Percentiles rank a stretch among this genome's conserved stretches.
Evolutionary conservation across 2,329 filamentous ascomycete genomes (phyloP).

Genomic region (Chrysosporium keratinophilum): DNA sequence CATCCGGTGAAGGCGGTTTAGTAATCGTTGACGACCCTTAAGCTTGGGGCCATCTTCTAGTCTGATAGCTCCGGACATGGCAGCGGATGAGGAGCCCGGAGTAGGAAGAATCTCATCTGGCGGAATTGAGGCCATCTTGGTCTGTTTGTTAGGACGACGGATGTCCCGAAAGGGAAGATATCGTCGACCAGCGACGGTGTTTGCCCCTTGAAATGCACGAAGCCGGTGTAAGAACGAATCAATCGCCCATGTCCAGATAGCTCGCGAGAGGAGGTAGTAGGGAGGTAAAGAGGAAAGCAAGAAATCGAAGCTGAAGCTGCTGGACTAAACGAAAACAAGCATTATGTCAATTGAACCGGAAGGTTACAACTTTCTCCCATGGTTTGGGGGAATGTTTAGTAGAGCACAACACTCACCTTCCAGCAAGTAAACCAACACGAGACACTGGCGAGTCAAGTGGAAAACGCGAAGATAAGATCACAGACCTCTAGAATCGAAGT

Average conservation of each 20-base stretch:
- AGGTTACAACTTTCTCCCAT: constrained; percentile 1
- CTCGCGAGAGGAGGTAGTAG: background rate
- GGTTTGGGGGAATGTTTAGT: background rate
- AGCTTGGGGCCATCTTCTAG: constrained; percentile 42
- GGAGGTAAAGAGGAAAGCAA: background rate
- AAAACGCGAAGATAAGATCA: background rate
- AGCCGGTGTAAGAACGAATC: background rate
- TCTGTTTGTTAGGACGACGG: background rate
- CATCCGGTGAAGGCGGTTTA: constrained; percentile 68
- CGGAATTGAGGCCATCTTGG: constrained; percentile 23
- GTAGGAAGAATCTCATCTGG: constrained; percentile 25
- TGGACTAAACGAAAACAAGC: background rate
- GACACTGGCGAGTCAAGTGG: background rate
- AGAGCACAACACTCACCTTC: background rate
- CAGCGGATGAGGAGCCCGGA: constrained; percentile 29
- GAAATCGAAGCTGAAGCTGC: background rate
- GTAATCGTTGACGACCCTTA: constrained; percentile 58
- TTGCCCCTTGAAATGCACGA: background rate
- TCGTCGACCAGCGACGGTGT: constrained; percentile 2
- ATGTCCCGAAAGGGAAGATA: background rate
- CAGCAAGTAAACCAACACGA: background rate
- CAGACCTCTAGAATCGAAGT: constrained; percentile 7
- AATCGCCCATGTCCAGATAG: background rate
- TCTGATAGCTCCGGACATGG: constrained; percentile 25
- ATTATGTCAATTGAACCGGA: background rate